These are phyloP conservation scores for Pseudocercospora pini-densiflorae DNA, from an alignment of 2,329 filamentous ascomycete genomes.

Conservation along the genomic window DNA sequence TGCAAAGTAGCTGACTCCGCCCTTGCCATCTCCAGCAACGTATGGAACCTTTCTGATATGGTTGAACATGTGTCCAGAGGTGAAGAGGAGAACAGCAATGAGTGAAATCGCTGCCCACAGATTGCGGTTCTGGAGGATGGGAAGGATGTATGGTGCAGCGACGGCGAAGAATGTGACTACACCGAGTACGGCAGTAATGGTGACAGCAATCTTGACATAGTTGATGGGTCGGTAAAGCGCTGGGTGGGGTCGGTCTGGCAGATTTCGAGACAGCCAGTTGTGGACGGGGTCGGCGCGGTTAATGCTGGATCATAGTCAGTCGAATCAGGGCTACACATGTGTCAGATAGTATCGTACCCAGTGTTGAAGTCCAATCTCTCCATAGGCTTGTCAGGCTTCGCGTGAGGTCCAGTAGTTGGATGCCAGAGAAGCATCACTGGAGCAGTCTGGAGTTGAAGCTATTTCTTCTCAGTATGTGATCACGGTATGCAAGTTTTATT, in stretches of 20 bases:
- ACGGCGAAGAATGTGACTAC: slow-evolving; percentile 70
- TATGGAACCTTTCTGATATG: slow-evolving; percentile 97
- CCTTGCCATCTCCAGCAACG: slow-evolving; percentile 79
- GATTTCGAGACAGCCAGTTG: slow-evolving; percentile 76
- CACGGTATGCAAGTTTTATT: too few relatives aligned
- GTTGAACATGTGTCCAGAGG: slow-evolving; percentile 98
- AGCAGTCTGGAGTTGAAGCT: slow-evolving; percentile 94
- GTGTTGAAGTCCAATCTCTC: slow-evolving; percentile 81
- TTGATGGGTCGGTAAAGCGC: slow-evolving; percentile 83
- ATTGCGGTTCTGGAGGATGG: slow-evolving; percentile 85
- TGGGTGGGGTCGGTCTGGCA: slow-evolving; percentile 77
- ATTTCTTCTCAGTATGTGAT: too few relatives aligned
- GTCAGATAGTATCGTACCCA: slow-evolving; percentile 62
- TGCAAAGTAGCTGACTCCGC: slow-evolving; percentile 89
- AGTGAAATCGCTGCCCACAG: slow-evolving; percentile 91
- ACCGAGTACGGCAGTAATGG: slow-evolving; percentile 71
- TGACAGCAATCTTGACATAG: slow-evolving; percentile 74
- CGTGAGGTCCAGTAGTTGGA: slow-evolving; percentile 80
- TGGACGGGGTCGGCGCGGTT: slow-evolving; percentile 78
- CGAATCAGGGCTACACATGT: background rate
- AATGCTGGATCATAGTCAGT: slow-evolving; percentile 55
- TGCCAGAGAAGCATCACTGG: slow-evolving; percentile 87
- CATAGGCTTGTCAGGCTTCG: slow-evolving; percentile 70
- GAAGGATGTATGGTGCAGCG: slow-evolving; percentile 77
- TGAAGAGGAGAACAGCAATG: slow-evolving; percentile 89